Evolutionary conservation across 495 filamentous ascomycete species (phyloP), one percentile per base, ranked within the genome.

Genomic region (Aspergillus indologenus): DNA sequence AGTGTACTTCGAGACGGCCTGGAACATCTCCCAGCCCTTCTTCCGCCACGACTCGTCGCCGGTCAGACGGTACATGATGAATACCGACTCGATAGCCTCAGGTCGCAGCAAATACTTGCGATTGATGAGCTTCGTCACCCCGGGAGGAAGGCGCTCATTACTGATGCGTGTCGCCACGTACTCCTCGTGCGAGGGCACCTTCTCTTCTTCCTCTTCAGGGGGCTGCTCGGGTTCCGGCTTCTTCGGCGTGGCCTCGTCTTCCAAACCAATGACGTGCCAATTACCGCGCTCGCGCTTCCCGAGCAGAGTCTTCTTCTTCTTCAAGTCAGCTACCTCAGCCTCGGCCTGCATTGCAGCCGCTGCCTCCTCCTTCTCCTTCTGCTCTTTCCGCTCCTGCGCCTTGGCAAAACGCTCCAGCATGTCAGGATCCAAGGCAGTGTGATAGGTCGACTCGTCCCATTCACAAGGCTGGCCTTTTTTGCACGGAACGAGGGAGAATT

Each of bases 51-150:
- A 69, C 0, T 80, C 70, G 56, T 94, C 89, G 54, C 90, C 92
- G 0, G 91, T 96, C 61, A 94, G 86, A 65, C 92, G 89, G 77
- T 89, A 96, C 88, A 96, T 91, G 77, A 95, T 92, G 81, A 91
- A 96, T 15, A 96, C 90, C 1, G 90, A 95, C 70, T 96, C 92
- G 62, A 96, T 96, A 3, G 92, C 92, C 77, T 96, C 92, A 46
- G 92, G 92, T 47, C 90, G 92, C 57, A 97, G 82, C 56, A 93
- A 87, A 68, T 97, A 97, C 45, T 82, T 79, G 23, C 75, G 74
- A 40, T 75, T 76, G 8, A 66, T 71, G 53, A 96, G 82, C 19
- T 68, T 72, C 3, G 78, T 75, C 65, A 91, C 85, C 9, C 92
- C 92, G 2, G 79, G 71, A 2, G 88, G 87, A 11, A 95, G 70